These are phyloP conservation scores for Coniferiporia weirii DNA, from an alignment of 1,284 basidiomycete genomes.

Conservation along the genomic window DNA sequence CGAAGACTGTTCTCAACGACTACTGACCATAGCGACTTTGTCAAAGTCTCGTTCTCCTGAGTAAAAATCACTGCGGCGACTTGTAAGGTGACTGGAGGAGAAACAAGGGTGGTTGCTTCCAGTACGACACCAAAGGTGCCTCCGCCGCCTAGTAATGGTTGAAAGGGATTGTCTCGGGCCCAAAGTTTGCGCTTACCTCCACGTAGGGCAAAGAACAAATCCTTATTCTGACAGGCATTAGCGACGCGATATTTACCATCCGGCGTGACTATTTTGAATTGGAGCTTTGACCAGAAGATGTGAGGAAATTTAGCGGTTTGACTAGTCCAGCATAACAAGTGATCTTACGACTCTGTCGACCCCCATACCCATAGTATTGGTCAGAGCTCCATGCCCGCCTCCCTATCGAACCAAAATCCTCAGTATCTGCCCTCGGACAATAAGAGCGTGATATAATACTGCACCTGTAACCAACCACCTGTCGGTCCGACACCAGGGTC, in stretches of 20 bases:
- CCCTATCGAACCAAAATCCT: conserved; percentile 28
- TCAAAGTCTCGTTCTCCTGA: conserved; percentile 19
- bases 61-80: conserved; percentile 17
- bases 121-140: conserved; percentile 31
- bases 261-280: conserved; percentile 40
- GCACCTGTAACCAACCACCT: conserved; percentile 26
- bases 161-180: neutral
- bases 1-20: conserved; percentile 29
- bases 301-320: neutral
- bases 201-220: conserved; percentile 41
- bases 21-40: conserved; percentile 25
- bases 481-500: conserved; percentile 24
- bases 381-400: conserved; percentile 44
- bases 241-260: conserved; percentile 33
- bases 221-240: conserved; percentile 36
- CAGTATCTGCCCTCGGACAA: neutral
- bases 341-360: conserved; percentile 35
- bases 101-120: conserved; percentile 26
- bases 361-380: conserved; percentile 32
- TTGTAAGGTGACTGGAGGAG: conserved; percentile 26
- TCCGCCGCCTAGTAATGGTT: conserved; percentile 24
- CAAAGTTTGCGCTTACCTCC: conserved; percentile 28
- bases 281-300: conserved; percentile 23
- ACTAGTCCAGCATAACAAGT: conserved; percentile 9
- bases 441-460: neutral